Evolutionary conservation across 1,284 basidiomycete species (phyloP), one percentile per base, ranked within the genome.

Genomic region (Cutaneotrichosporon sp.): DNA sequence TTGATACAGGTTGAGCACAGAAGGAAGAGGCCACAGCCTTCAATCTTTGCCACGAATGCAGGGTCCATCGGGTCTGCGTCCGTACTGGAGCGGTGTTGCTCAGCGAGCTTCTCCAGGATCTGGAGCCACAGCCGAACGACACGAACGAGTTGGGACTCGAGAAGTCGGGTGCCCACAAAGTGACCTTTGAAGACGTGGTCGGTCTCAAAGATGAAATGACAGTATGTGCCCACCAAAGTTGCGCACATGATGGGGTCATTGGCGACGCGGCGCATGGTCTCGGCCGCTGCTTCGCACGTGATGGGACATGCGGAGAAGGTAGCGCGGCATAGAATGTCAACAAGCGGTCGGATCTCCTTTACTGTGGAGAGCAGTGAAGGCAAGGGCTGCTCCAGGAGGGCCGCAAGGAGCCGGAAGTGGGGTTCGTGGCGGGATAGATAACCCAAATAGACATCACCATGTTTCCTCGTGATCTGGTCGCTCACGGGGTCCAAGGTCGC

Each of bases 331-430:
- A 97, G 85, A 81, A 93, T 88, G 68, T 92, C 89, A 58, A 94
- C 84, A 0, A 88, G 86, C 84, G 78, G 59, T 26, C 46, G 31
- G 6, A n/a, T 52, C 40, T 62, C 65, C 31, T 51, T 46, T 3
- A 55, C 49, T 0, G 57, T 42, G 77, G 88, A 86, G 34, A 95
- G 82, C 68, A 88, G 89, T 9, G 92, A 86, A 0, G 94, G 95
- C 87, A 94, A 91, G 4, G 90, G 85, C 64, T 91, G 85, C 64
- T 91, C 88, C 76, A 96, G 90, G 73, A 90, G 88, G 0, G 89
- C 86, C 65, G 89, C 87, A 2, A 97, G 83, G 36, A 96, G 83
- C 62, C 84, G 86, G 71, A 97, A 86, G 61, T 88, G 86, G 0
- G 90, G 84, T 47, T 84, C 81, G 21, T 87, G 83, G 55, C 85